Conservation (phyloP, 2,329 filamentous ascomycete genomes). For the Dactylellina leptospora region DNA sequence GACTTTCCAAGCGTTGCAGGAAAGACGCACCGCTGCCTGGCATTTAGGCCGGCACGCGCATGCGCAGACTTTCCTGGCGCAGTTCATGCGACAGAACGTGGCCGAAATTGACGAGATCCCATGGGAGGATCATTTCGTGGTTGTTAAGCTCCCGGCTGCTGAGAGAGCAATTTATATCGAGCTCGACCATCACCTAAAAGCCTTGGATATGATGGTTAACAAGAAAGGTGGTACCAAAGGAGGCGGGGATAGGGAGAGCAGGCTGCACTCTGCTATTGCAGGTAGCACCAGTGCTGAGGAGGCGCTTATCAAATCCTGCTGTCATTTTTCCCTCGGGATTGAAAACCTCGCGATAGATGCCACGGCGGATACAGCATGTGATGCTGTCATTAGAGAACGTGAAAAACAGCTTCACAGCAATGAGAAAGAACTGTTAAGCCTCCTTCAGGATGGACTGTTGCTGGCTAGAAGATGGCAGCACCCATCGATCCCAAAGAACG, state of each 20-base stretch:
- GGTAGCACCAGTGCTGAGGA: slow-evolving; percentile 64
- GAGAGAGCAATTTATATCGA: slow-evolving; percentile 68
- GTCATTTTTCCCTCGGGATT: slow-evolving; percentile 58
- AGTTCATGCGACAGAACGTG: slow-evolving; percentile 61
- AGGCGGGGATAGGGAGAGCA: slow-evolving; percentile 60
- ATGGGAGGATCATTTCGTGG: slow-evolving; percentile 62
- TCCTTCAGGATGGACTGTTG: slow-evolving; percentile 39
- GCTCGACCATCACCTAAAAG: slow-evolving; percentile 66
- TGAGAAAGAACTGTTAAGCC: slow-evolving; percentile 54
- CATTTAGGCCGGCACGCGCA: slow-evolving; percentile 65
- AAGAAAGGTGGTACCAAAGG: slow-evolving; percentile 60
- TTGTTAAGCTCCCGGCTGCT: slow-evolving; percentile 62
- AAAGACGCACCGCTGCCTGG: slow-evolving; percentile 65
- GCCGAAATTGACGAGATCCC: slow-evolving; percentile 63
- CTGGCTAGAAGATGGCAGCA: slow-evolving; percentile 15
- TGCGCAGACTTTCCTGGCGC: slow-evolving; percentile 67
- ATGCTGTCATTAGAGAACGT: slow-evolving; percentile 58
- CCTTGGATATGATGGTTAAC: slow-evolving; percentile 62
- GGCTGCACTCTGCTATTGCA: slow-evolving; percentile 64
- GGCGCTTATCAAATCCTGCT: slow-evolving; percentile 65
- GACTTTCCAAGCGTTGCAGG: slow-evolving; percentile 66
- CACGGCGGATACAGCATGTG: slow-evolving; percentile 57
- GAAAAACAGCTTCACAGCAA: slow-evolving; percentile 56
- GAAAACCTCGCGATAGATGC: slow-evolving; percentile 12
- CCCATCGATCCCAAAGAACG: slow-evolving; percentile 10